Percentiles rank a stretch among this genome's conserved stretches.
Conservation (phyloP, 176 grass and related monocot genomes). For the Pharus latifolius region DNA sequence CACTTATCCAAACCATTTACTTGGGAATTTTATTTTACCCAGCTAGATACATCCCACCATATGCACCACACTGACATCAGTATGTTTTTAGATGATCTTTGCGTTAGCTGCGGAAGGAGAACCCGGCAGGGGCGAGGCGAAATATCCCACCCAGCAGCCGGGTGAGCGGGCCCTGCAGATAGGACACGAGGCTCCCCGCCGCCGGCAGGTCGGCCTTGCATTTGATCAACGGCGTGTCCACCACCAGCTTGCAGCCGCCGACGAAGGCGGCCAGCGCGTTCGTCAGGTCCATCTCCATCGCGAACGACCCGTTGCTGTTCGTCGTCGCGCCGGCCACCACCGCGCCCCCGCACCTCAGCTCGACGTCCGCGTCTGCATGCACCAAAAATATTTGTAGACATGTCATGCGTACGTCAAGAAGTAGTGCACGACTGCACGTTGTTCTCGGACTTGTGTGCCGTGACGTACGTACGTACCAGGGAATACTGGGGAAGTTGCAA, state of each 20-base stretch:
- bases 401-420: no score
- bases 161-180: conserved; percentile 39
- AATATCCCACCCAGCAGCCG: conserved; percentile 29
- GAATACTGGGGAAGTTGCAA: conserved; percentile 33
- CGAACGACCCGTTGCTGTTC: conserved; percentile 37
- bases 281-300: conserved; percentile 34
- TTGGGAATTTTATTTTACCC: no score
- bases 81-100: no score
- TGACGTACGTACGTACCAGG: conserved; percentile 6
- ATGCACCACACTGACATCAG: no score
- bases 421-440: no score
- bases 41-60: no score
- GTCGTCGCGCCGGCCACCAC: conserved; percentile 46
- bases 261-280: conserved; percentile 21
- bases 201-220: conserved; percentile 34
- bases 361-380: conserved; percentile 37
- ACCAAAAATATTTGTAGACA: not conserved
- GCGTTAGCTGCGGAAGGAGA: conserved; percentile 22
- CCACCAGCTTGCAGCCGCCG: conserved; percentile 43
- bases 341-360: conserved; percentile 32
- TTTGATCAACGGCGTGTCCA: conserved; percentile 53
- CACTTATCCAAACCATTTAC: no score
- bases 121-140: conserved; percentile 30
- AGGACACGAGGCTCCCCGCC: conserved; percentile 33
- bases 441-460: not conserved